A percentile compares a stretch with the other conserved stretches of the same genome.
Conservation (phyloP, 208 protist species). For the Phytomonas sp. region DNA sequence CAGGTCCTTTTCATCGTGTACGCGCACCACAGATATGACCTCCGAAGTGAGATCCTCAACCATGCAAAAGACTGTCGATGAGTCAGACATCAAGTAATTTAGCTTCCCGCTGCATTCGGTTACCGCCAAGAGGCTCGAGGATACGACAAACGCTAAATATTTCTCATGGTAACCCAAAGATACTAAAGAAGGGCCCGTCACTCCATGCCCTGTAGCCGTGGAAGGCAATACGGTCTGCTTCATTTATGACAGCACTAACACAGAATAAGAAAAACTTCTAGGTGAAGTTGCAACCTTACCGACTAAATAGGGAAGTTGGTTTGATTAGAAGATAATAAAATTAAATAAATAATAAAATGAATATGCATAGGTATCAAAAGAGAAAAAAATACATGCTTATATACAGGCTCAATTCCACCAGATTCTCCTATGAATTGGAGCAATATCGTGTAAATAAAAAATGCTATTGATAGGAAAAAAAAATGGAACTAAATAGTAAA, state of each 20-base stretch:
- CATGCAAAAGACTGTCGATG: slow-evolving; percentile 6
- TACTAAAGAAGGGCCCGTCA: slow-evolving; percentile 20
- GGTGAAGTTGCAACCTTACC: neutral
- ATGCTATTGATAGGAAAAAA: slow-evolving; percentile 9
- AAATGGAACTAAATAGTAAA: slow-evolving; percentile 12
- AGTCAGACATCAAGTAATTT: neutral
- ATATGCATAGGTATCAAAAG: neutral
- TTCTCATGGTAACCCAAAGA: slow-evolving; percentile 17
- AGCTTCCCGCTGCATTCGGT: neutral
- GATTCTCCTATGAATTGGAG: neutral
- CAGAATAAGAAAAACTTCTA: neutral
- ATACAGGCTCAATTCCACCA: neutral
- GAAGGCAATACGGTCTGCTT: neutral
- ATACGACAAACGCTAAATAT: slow-evolving; percentile 20
- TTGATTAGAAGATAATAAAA: slow-evolving; percentile 3
- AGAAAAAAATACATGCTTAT: neutral
- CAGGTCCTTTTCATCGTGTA: slow-evolving; percentile 44
- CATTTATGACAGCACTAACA: neutral
- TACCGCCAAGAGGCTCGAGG: slow-evolving; percentile 11
- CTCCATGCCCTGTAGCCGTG: slow-evolving; percentile 21
- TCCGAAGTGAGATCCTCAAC: slow-evolving; percentile 12
- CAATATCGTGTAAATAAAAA: neutral
- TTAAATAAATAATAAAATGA: neutral
- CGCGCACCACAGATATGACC: slow-evolving; percentile 44
- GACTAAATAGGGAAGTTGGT: neutral